Evolutionary conservation across 257 asterid species (phyloP).

Genomic region (Voacanga thouarsii): DNA sequence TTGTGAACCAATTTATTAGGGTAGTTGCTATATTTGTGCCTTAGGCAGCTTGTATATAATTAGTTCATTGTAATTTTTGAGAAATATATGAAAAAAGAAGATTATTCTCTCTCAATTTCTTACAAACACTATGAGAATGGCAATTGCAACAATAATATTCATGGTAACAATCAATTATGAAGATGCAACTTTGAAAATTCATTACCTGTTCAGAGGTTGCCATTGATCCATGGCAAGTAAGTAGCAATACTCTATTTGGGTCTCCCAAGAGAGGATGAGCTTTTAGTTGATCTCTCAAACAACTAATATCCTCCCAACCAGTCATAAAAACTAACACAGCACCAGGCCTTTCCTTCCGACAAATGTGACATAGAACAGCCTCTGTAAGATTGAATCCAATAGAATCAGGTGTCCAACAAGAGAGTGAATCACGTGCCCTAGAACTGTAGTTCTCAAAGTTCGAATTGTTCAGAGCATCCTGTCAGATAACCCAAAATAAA

Average conservation of each 20-base stretch:
- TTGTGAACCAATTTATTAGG: no score
- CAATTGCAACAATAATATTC: not conserved
- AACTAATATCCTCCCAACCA: constrained; percentile 99
- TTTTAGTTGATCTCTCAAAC: constrained; percentile 89
- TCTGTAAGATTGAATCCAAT: constrained; percentile 95
- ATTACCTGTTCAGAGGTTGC: constrained; percentile 92
- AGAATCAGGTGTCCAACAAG: constrained; percentile 86
- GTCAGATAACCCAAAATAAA: constrained; percentile 21
- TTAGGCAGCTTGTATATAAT: no score
- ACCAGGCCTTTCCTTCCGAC: constrained; percentile 96
- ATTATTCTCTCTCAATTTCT: no score
- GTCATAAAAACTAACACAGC: constrained; percentile 95
- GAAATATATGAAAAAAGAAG: no score
- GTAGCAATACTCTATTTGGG: constrained; percentile 89
- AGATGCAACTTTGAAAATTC: constrained; percentile 12
- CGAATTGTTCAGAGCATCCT: constrained; percentile 85
- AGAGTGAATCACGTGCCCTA: constrained; percentile 79
- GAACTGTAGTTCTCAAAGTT: constrained; percentile 82
- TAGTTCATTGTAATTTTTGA: no score
- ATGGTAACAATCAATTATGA: constrained; percentile 2
- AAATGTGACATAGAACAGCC: constrained; percentile 88
- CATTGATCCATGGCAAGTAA: constrained; percentile 97
- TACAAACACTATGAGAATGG: not conserved
- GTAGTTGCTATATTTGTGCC: no score
- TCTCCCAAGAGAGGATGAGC: constrained; percentile 98